phyloP scores from a whole-genome alignment of 1,284 basidiomycete species.

The Trametes versicolor region DNA sequence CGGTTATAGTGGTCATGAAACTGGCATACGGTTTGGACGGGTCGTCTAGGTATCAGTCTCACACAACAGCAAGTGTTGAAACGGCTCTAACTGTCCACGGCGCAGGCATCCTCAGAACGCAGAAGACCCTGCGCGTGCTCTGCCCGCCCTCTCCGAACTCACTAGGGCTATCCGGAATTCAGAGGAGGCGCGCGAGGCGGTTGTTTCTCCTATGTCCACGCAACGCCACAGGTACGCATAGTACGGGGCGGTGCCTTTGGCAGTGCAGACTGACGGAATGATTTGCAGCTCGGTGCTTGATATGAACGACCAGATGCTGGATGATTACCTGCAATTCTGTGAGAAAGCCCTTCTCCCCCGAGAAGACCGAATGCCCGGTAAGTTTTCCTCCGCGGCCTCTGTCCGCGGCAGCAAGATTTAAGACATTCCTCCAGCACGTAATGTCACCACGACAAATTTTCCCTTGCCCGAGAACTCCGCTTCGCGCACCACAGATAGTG shows the following conservation, averaged over 20 bases:
- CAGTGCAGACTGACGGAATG: background rate
- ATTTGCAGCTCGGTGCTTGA: conserved; percentile 62
- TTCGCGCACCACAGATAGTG: background rate
- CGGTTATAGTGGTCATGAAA: conserved; percentile 79
- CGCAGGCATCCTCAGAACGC: conserved; percentile 49
- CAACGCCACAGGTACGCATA: conserved; percentile 13
- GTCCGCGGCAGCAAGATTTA: conserved; percentile 5
- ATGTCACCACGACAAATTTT: conserved; percentile 39
- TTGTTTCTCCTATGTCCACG: conserved; percentile 25
- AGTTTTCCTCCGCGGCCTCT: conserved; percentile 4
- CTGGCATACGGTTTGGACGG: conserved; percentile 87
- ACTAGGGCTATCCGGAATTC: conserved; percentile 55
- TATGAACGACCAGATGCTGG: conserved; percentile 61
- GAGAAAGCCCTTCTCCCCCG: conserved; percentile 60
- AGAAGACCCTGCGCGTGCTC: conserved; percentile 69
- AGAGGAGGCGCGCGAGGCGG: conserved; percentile 43
- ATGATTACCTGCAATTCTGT: conserved; percentile 76
- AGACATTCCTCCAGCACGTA: conserved; percentile 32
- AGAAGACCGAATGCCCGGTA: conserved; percentile 34
- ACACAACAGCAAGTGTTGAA: no score
- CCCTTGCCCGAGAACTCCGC: conserved; percentile 22
- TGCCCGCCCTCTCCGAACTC: conserved; percentile 66
- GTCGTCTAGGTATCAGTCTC: conserved; percentile 52
- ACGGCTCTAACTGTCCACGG: background rate
- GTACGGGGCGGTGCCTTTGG: background rate